Base-by-base conservation (phyloP, 352 stramenopile genomes). In the Phytopythium helicoides region DNA sequence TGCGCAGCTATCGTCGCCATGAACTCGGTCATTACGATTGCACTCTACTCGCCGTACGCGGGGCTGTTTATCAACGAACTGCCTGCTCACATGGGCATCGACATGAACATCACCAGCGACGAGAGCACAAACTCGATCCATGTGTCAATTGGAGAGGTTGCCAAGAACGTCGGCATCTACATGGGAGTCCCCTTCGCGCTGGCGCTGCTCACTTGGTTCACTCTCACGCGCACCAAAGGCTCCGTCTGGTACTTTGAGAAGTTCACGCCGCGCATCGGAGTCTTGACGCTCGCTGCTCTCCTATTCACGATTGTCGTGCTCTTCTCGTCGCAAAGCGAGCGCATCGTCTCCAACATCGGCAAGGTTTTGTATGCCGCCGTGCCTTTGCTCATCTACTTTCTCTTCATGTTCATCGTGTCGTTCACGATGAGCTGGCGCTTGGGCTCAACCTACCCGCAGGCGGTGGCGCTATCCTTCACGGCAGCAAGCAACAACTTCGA, bases 401-500 rank as follows among this genome's bases (percentile, higher is more conserved):
- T 81, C 15, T 54, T 74, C 62, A 86, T 87, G 67, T 83, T 79
- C 58, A 33, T 76, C 38, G 52, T 56, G n/a, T 70, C 71, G 11
- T 78, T 78, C 47, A 15, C 52, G 23, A 62, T 76, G 51, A 73
- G 65, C 47, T 51, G 51, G 45, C 37, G 50, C 40, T 45, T 79
- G 40, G 60, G 60, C 0, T 64, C 62, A 18, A 76, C 62, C 38
- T 84, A 87, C 52, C 44, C 58, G 18, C 72, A 83, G 59, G 50
- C 58, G 21, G 65, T 69, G 3, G 40, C 65, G 21, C 61, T 85
- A 0, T 76, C 73, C 16, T 86, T 91, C 64, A 88, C 82, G n/a
- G 74, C 74, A 3, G 77, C 71, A 8, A 87, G 74, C 52, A 91
- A 91, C 71, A 89, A 87, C 60, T 91, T 91, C 42, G 80, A 88